A percentile compares a stretch with the other conserved stretches of the same genome.
These are phyloP conservation scores for Eucalyptus paniculata DNA, from an alignment of 345 rosid species.

Conservation along the genomic window DNA sequence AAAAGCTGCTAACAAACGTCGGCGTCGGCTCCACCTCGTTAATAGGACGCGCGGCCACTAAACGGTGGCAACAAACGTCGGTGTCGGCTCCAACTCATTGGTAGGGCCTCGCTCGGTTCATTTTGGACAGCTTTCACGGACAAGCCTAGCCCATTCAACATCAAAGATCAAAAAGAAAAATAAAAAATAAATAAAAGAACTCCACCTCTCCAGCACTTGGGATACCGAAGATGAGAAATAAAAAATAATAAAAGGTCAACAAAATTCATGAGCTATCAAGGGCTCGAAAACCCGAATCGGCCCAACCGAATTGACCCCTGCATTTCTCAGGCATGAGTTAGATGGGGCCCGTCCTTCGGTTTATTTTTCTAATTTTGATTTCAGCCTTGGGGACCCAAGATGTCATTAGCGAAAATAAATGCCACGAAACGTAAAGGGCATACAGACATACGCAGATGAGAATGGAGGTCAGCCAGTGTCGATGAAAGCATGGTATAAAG, in stretches of 20 bases:
- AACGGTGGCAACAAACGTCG: neutral
- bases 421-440: neutral
- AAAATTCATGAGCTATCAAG: neutral
- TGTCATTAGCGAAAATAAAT: neutral
- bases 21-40: no score
- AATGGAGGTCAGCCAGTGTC: fast-evolving
- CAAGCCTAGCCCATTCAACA: neutral
- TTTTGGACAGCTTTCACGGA: neutral
- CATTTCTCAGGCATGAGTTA: neutral
- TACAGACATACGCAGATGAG: fast-evolving
- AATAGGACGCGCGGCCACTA: no score
- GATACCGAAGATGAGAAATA: neutral
- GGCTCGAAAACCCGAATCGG: neutral
- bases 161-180: neutral
- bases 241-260: no score
- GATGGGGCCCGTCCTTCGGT: fast-evolving
- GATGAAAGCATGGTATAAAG: neutral
- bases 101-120: neutral
- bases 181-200: no score
- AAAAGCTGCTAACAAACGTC: no score
- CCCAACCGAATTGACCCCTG: fast-evolving
- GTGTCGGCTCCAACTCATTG: neutral
- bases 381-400: neutral
- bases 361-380: neutral
- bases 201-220: neutral